A percentile compares a stretch with the other conserved stretches of the same genome.
phyloP scores from a whole-genome alignment of 2,329 filamentous ascomycete genomes.

The Verticillium alfalfae region DNA sequence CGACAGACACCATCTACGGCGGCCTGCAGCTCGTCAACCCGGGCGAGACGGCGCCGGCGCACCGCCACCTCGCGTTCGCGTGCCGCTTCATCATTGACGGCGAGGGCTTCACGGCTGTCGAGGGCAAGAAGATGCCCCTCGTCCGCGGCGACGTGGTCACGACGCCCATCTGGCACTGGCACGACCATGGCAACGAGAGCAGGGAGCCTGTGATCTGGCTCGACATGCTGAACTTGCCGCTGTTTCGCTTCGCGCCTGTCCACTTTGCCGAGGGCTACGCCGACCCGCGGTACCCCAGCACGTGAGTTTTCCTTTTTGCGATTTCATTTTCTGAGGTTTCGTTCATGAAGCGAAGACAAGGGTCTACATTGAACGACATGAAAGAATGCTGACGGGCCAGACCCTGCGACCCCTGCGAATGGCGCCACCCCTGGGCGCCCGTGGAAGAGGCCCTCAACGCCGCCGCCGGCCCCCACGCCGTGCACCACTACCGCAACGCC shows the following conservation, averaged over 20 bases:
- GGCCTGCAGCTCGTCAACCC: constrained; percentile 53
- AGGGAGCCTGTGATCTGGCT: constrained; percentile 51
- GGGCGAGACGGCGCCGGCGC: constrained; percentile 48
- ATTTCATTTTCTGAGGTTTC: too few species aligned
- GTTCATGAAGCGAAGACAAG: neutral
- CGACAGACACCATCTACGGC: constrained; percentile 53
- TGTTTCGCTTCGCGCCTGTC: constrained; percentile 42
- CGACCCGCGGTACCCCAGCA: constrained; percentile 41
- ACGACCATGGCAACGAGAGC: constrained; percentile 55
- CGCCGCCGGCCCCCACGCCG: constrained; percentile 17
- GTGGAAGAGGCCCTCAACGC: constrained; percentile 33
- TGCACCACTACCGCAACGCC: constrained; percentile 27
- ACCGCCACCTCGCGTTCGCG: constrained; percentile 51
- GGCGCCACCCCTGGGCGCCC: constrained; percentile 35
- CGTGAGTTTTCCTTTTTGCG: constrained; percentile 15
- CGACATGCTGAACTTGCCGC: constrained; percentile 48
- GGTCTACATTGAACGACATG: too few species aligned
- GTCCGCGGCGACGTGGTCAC: constrained; percentile 49
- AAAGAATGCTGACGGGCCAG: constrained; percentile 4
- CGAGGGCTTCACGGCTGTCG: constrained; percentile 51
- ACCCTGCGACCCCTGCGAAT: constrained; percentile 28
- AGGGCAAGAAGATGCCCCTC: constrained; percentile 46
- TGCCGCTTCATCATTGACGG: constrained; percentile 54
- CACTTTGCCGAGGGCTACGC: constrained; percentile 49
- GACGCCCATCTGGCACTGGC: constrained; percentile 54